phyloP scores from a whole-genome alignment of 371 early-diverging fungal species.

The Apophysomyces trapeziformis region DNA sequence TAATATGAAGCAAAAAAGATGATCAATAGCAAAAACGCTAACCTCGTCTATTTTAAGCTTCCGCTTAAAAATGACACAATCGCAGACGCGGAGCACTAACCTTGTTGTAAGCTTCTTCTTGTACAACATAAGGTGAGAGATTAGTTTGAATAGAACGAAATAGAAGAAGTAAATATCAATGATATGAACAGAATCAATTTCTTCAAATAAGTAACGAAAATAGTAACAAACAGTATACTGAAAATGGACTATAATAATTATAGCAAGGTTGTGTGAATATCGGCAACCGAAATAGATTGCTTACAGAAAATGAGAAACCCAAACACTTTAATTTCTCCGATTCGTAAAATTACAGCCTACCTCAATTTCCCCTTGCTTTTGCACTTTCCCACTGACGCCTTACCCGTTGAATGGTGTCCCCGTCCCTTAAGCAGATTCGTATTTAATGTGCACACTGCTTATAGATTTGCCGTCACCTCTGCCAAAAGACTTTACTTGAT shows the following conservation, averaged over 20 bases:
- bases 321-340: conserved; percentile 2
- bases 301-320: no score
- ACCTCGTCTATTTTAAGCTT: conserved; percentile 1
- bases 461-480: background rate
- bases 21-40: background rate
- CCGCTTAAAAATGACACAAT: conserved; percentile 11
- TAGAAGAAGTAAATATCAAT: background rate
- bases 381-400: no score
- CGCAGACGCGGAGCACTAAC: conserved; percentile 2
- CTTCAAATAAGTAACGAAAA: background rate
- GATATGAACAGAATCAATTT: background rate
- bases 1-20: background rate
- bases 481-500: background rate
- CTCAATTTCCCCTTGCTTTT: no score
- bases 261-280: background rate
- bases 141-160: background rate
- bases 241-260: background rate
- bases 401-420: no score
- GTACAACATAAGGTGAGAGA: background rate
- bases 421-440: no score
- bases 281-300: background rate
- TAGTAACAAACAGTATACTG: background rate
- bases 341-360: no score
- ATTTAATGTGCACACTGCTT: no score
- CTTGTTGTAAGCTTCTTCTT: conserved; percentile 7